Evolutionary conservation across 2,329 filamentous ascomycete species (phyloP), one percentile per base, ranked within the genome.

Genomic region (Beauveria sp.): DNA sequence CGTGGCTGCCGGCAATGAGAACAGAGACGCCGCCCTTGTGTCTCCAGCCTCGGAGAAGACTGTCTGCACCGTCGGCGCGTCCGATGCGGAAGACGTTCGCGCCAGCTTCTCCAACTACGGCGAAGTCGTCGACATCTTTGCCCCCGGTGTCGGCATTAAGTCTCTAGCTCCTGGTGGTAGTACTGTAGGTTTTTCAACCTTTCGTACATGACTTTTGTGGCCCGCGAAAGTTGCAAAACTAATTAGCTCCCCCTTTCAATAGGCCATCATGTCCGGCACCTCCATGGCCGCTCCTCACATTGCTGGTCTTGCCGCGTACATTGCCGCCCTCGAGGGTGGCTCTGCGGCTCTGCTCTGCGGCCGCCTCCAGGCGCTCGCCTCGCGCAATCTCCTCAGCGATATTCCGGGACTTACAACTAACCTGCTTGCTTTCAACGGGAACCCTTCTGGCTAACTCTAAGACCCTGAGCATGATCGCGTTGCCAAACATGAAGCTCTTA

Each of bases 391-490:
- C 65, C 72, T 81, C 60, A 71, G 71, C 46, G 70, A 69, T 63
- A 64, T 81, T 1, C 75, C 74, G 57, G 72, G 67, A 63, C 73
- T 76, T 64, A 83, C 79, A 58, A 66, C 70, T 67, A 85, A 86
- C 75, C 67, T 75, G 62, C 74, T 86, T 58, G 81, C 79, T 62
- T 85, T 82, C 74, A 86, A 86, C 73, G 80, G 80, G 63, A 55
- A 67, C 51, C 54, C 60, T 24, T 47, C 34, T 22, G 54, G 38
- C 9, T 62, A 54, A 28, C 26, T 8, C 43, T 12, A 18, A 22
- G 9, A 20, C 9, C 4, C 7, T 28, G 12, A 40, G 12, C 34
- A 24, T 20, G 18, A 14, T 12, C 18, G 22, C n/a, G 20, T 24
- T 20, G n/a, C 10, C n/a, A 38, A 18, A 26, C 2, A 34, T 2